Conservation (phyloP, 23 red algal genomes). For the Gracilariopsis chorda region DNA sequence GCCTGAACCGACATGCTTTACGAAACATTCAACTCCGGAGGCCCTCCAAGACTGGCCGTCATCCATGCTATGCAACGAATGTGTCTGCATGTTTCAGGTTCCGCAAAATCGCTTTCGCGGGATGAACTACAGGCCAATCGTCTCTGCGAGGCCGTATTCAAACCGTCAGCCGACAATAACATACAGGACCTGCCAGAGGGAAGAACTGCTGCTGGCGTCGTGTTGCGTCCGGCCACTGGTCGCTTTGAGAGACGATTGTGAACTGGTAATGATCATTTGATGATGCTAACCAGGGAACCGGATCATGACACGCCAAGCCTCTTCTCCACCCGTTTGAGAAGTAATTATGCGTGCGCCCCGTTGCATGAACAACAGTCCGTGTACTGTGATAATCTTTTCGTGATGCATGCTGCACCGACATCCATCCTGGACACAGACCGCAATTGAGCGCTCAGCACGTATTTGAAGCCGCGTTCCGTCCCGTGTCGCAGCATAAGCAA, state of each 20-base stretch:
- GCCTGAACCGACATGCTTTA: neutral
- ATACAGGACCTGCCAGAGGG: conserved; percentile 30
- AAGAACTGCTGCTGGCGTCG: conserved; percentile 23
- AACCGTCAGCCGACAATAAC: neutral
- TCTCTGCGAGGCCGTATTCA: neutral
- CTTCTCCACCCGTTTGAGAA: conserved; percentile 8
- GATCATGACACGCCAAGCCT: conserved; percentile 14
- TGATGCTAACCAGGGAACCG: conserved; percentile 50
- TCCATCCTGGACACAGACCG: too few relatives aligned
- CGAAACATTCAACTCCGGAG: neutral
- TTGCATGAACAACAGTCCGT: neutral
- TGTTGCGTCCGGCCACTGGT: conserved; percentile 47
- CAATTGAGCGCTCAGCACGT: too few relatives aligned
- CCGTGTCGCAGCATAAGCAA: too few relatives aligned
- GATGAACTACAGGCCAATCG: neutral
- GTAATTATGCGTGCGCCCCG: conserved; percentile 24
- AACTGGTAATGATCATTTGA: neutral
- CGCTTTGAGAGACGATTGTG: conserved; percentile 40
- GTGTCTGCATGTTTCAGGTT: conserved; percentile 26
- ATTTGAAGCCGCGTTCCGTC: too few relatives aligned
- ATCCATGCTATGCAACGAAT: conserved; percentile 31
- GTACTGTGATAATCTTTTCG: conserved; percentile 70
- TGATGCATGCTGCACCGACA: neutral
- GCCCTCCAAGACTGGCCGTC: neutral
- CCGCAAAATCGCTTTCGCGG: neutral